A percentile compares a stretch with the other conserved stretches of the same genome.
Evolutionary conservation across 2,329 filamentous ascomycete genomes (phyloP).

Genomic region (Colletotrichum sp.): DNA sequence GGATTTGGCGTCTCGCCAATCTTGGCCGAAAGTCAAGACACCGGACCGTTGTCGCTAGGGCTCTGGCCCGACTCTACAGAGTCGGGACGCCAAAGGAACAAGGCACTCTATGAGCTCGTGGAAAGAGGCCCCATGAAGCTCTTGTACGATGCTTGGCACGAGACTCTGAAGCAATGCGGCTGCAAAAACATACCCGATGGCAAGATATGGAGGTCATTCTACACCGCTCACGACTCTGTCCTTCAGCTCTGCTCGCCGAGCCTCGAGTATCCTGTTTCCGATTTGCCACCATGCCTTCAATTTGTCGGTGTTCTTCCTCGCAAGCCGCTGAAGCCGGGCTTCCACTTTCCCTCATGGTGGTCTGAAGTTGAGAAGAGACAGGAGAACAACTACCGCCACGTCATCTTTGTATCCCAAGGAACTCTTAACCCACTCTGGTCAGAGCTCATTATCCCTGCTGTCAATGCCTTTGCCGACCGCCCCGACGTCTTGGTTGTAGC

Average conservation of each 20-base stretch:
- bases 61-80: constrained; percentile 32
- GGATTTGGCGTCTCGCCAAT: constrained; percentile 36
- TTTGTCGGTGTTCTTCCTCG: constrained; percentile 48
- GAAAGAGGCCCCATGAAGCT: constrained; percentile 15
- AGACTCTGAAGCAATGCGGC: not conserved
- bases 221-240: constrained; percentile 31
- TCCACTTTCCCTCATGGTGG: constrained; percentile 50
- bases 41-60: constrained; percentile 32
- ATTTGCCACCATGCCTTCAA: constrained; percentile 41
- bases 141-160: constrained; percentile 2
- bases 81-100: constrained; percentile 33
- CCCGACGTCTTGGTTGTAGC: constrained; percentile 41
- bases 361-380: constrained; percentile 35
- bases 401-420: constrained; percentile 54
- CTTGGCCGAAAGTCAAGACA: constrained; percentile 33
- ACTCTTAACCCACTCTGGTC: constrained; percentile 44
- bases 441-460: constrained; percentile 49
- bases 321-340: constrained; percentile 30
- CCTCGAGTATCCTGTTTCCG: constrained; percentile 42
- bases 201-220: not conserved
- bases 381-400: constrained; percentile 1
- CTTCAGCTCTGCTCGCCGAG: constrained; percentile 43
- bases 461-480: constrained; percentile 43
- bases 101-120: constrained; percentile 13
- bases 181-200: not conserved